Percentiles rank a stretch among this genome's conserved stretches.
Evolutionary conservation across 805 yeast species (phyloP).

Genomic region (Ogataea polymorpha): DNA sequence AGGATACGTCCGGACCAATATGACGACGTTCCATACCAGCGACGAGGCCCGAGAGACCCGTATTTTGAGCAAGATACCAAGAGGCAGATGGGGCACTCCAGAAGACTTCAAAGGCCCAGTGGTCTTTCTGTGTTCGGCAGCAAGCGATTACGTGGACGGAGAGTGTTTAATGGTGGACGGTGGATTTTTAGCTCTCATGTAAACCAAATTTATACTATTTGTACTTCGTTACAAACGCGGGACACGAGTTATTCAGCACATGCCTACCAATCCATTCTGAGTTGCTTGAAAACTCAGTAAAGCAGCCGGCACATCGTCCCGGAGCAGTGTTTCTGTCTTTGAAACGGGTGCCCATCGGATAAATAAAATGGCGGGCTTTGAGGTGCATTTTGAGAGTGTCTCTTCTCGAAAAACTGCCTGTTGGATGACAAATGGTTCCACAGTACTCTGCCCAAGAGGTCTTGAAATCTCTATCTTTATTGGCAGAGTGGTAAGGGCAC

Average conservation of each 20-base stretch:
- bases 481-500: constrained; percentile 47
- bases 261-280: constrained; percentile 52
- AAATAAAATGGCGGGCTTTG: constrained; percentile 53
- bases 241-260: constrained; percentile 48
- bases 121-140: constrained; percentile 46
- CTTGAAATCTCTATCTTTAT: neutral
- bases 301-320: constrained; percentile 57
- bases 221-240: constrained; percentile 26
- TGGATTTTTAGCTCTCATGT: constrained; percentile 41
- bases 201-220: neutral
- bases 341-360: constrained; percentile 53
- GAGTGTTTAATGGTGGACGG: constrained; percentile 53
- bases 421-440: constrained; percentile 48
- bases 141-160: constrained; percentile 51
- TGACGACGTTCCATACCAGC: constrained; percentile 35
- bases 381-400: constrained; percentile 59
- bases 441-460: constrained; percentile 2
- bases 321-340: constrained; percentile 40
- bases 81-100: constrained; percentile 46
- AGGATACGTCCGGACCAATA: constrained; percentile 46
- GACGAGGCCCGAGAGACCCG: constrained; percentile 28
- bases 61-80: constrained; percentile 40
- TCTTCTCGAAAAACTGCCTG: constrained; percentile 57
- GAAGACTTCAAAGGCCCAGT: constrained; percentile 45
- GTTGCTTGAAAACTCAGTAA: constrained; percentile 44